Conservation (phyloP, 495 filamentous ascomycete genomes). For the Physcia stellaris region DNA sequence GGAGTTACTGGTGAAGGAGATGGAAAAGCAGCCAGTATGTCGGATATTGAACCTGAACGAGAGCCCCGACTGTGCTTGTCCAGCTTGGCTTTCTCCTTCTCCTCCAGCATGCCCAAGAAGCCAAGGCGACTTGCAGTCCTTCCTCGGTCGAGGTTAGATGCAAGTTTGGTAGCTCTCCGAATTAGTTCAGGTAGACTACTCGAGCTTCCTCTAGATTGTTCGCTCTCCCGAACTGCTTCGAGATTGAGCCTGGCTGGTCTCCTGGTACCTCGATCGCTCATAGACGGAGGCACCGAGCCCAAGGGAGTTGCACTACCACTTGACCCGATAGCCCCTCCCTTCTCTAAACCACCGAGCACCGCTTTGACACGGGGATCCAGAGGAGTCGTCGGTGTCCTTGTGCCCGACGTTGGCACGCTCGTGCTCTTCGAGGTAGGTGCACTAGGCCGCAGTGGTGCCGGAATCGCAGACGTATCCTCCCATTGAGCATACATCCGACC, state of each 20-base stretch:
- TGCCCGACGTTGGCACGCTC: slow-evolving; percentile 4
- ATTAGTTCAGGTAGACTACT: slow-evolving; percentile 90
- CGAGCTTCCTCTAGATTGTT: slow-evolving; percentile 71
- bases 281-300: slow-evolving; percentile 10
- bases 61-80: too few relatives aligned
- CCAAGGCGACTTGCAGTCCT: slow-evolving; percentile 61
- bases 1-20: slow-evolving; percentile 55
- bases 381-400: slow-evolving; percentile 9
- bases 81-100: slow-evolving; percentile 17
- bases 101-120: slow-evolving; percentile 28
- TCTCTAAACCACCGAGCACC: slow-evolving; percentile 21
- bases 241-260: slow-evolving; percentile 68
- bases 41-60: slow-evolving; percentile 58
- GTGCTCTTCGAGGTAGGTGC: background rate
- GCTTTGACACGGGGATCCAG: slow-evolving; percentile 16
- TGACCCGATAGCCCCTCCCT: slow-evolving; percentile 23
- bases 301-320: slow-evolving; percentile 29
- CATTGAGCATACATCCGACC: background rate
- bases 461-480: slow-evolving; percentile 13
- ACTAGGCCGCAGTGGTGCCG: background rate
- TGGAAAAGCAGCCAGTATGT: slow-evolving; percentile 86
- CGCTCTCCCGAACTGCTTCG: slow-evolving; percentile 60
- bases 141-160: slow-evolving; percentile 77
- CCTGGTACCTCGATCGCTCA: slow-evolving; percentile 31
- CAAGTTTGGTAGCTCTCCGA: slow-evolving; percentile 70